A percentile compares a stretch with the other conserved stretches of the same genome.
phyloP scores from a whole-genome alignment of 2,329 filamentous ascomycete species.

The Curvularia verruculosa region DNA sequence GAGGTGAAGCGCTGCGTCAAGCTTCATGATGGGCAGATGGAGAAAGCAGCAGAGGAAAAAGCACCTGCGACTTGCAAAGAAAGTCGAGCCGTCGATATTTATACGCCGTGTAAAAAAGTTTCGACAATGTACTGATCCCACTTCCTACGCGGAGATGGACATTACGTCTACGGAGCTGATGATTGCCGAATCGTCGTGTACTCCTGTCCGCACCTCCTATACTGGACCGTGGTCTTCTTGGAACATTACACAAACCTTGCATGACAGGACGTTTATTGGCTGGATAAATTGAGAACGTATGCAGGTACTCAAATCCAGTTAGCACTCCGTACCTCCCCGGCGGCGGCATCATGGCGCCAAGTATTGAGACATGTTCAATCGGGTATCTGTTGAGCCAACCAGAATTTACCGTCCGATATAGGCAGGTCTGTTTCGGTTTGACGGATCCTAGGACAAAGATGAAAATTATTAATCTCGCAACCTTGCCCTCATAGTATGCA shows the following conservation, averaged over 20 bases:
- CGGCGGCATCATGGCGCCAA: conserved; percentile 5
- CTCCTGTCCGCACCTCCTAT: neutral
- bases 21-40: neutral
- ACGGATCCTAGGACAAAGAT: neutral
- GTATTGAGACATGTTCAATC: neutral
- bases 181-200: neutral
- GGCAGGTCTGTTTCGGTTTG: neutral
- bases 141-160: neutral
- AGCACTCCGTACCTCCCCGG: conserved; percentile 7
- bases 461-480: too few species aligned
- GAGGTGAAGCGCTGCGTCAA: neutral
- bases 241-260: neutral
- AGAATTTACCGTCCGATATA: neutral
- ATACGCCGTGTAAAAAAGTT: neutral
- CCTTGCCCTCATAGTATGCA: neutral
- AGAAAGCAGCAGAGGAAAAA: too few species aligned
- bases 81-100: neutral
- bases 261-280: neutral
- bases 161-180: neutral
- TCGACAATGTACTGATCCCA: neutral
- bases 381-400: neutral
- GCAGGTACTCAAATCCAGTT: conserved; percentile 10
- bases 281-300: neutral
- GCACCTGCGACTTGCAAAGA: neutral
- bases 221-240: neutral